Conservation (phyloP, 2,329 filamentous ascomycete species). For the Calonectria pteridis region DNA sequence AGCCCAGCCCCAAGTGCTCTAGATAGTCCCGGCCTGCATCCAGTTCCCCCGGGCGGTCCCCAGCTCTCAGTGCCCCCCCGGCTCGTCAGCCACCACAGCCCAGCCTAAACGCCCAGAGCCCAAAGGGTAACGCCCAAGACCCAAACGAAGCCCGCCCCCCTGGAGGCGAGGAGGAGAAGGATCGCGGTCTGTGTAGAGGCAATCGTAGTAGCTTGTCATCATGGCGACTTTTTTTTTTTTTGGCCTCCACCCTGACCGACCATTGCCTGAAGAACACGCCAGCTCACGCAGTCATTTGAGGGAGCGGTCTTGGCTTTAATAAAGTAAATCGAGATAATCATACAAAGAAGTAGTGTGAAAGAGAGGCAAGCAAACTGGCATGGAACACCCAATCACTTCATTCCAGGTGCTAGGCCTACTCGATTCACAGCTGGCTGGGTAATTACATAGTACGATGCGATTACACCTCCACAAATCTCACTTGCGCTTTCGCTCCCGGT, state of each 20-base stretch:
- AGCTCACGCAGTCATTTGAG: not conserved
- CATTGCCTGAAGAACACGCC: not conserved
- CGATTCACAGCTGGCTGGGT: not conserved
- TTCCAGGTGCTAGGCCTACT: not conserved
- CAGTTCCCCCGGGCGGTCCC: slow-evolving; percentile 10
- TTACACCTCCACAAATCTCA: slow-evolving; percentile 26
- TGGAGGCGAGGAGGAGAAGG: not conserved
- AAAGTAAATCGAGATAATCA: not conserved
- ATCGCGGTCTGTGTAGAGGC: not conserved
- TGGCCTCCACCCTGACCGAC: not conserved
- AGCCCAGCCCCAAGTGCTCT: slow-evolving; percentile 9
- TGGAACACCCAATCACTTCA: not conserved
- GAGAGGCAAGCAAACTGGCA: slow-evolving; percentile 3
- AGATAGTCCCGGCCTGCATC: slow-evolving; percentile 2
- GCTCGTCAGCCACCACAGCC: slow-evolving; percentile 41
- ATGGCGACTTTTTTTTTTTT: not conserved
- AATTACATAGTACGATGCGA: slow-evolving; percentile 22
- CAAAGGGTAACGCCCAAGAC: slow-evolving; percentile 16
- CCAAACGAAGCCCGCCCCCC: not conserved
- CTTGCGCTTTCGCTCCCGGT: slow-evolving; percentile 23
- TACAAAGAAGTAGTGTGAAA: not conserved
- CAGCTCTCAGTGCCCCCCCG: slow-evolving; percentile 27
- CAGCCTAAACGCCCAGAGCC: slow-evolving; percentile 24
- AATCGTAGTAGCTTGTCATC: not conserved
- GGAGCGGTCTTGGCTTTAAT: not conserved